phyloP scores from a whole-genome alignment of 208 protist genomes.

The Trypanosoma boissoni region DNA sequence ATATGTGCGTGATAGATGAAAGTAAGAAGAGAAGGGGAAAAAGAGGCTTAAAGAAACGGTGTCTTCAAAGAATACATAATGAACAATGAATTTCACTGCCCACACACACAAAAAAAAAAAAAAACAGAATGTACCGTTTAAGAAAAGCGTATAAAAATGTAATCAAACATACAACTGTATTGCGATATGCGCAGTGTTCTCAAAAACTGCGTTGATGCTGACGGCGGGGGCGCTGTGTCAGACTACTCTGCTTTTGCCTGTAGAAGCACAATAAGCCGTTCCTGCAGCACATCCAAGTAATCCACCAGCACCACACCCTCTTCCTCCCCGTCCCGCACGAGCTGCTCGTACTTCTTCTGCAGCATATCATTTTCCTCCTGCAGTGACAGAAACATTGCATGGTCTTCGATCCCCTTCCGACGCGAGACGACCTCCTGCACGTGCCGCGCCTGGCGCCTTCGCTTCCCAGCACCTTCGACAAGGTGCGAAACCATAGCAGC shows the following conservation, averaged over 20 bases:
- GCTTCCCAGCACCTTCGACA: conserved; percentile 13
- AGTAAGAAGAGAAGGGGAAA: not conserved
- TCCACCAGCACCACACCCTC: conserved; percentile 31
- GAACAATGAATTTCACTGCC: too few species aligned
- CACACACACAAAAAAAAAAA: not conserved
- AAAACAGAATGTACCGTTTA: not conserved
- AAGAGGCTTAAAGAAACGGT: too few species aligned
- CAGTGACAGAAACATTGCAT: conserved; percentile 6
- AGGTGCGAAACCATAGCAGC: conserved; percentile 18
- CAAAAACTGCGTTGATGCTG: too few species aligned
- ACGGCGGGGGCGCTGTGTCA: too few species aligned
- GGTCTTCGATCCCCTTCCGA: not conserved
- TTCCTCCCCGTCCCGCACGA: conserved; percentile 30
- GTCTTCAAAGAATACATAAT: too few species aligned
- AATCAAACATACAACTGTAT: not conserved
- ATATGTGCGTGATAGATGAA: not conserved
- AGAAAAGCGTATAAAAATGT: not conserved
- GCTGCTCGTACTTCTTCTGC: conserved; percentile 13
- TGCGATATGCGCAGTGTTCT: too few species aligned
- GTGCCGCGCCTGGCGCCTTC: not conserved
- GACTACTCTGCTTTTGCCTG: conserved; percentile 5
- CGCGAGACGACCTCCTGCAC: not conserved
- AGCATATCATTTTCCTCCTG: conserved; percentile 21
- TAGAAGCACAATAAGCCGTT: conserved; percentile 11
- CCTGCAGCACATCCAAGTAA: conserved; percentile 31